A percentile compares a stretch with the other conserved stretches of the same genome.
These are phyloP conservation scores for Dactylonectria macrodidyma DNA, from an alignment of 2,329 filamentous ascomycete genomes.

Conservation along the genomic window DNA sequence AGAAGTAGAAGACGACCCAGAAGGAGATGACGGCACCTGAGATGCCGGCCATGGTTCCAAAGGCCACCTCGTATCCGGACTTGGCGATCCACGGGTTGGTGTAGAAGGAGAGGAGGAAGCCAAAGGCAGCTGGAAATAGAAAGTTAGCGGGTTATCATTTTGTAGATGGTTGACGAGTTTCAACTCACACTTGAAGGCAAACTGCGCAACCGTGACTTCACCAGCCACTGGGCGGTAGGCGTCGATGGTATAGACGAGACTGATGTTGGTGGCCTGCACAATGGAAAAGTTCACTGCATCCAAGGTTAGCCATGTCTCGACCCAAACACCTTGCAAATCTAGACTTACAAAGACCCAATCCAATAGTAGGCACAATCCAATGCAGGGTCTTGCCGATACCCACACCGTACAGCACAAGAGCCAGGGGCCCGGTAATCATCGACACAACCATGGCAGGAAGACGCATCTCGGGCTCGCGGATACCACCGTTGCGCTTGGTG, in stretches of 20 bases:
- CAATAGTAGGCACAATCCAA: slow-evolving; percentile 40
- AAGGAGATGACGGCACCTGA: slow-evolving; percentile 60
- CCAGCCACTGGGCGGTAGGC: slow-evolving; percentile 38
- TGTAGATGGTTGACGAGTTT: not conserved
- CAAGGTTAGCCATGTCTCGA: slow-evolving; percentile 45
- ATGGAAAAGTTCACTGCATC: slow-evolving; percentile 37
- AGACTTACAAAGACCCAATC: slow-evolving; percentile 56
- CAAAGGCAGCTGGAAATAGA: slow-evolving; percentile 57
- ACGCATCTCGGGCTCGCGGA: slow-evolving; percentile 57
- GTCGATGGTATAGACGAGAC: slow-evolving; percentile 41
- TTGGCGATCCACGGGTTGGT: slow-evolving; percentile 68
- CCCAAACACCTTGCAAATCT: not conserved
- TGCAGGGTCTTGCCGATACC: slow-evolving; percentile 37
- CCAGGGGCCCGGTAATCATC: slow-evolving; percentile 27
- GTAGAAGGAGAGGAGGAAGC: slow-evolving; percentile 71
- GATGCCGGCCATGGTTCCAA: slow-evolving; percentile 68
- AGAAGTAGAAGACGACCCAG: slow-evolving; percentile 65
- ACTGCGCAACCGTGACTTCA: slow-evolving; percentile 38
- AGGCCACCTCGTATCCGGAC: slow-evolving; percentile 64
- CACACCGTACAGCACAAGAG: slow-evolving; percentile 33
- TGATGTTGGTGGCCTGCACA: slow-evolving; percentile 38
- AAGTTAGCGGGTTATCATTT: not conserved
- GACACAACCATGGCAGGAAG: slow-evolving; percentile 57
- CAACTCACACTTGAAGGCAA: slow-evolving; percentile 62
- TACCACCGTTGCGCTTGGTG: slow-evolving; percentile 53